phyloP scores from a whole-genome alignment of 1,139 yeast genomes.

The Yamadazyma dushanensis region DNA sequence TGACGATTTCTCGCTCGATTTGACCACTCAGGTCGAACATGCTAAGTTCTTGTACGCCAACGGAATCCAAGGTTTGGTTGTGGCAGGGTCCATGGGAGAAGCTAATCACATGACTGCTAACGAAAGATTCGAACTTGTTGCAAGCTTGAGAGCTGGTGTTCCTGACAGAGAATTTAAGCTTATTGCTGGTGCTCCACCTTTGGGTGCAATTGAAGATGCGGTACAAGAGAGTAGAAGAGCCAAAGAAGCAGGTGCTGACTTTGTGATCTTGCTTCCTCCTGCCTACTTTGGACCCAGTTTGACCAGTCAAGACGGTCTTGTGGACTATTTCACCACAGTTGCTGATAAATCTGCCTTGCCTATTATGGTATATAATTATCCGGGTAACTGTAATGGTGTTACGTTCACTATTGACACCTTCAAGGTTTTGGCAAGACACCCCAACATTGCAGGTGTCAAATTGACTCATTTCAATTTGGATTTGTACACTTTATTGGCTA shows the following conservation, averaged over 20 bases:
- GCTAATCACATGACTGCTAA: constrained; percentile 33
- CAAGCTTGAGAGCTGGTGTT: constrained; percentile 21
- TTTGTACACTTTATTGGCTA: constrained; percentile 38
- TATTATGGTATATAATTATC: constrained; percentile 36
- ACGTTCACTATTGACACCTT: constrained; percentile 35
- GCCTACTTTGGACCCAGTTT: constrained; percentile 36
- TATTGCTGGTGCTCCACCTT: constrained; percentile 38
- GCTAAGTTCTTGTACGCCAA: constrained; percentile 36
- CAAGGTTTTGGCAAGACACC: constrained; percentile 28
- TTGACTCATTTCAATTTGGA: constrained; percentile 42
- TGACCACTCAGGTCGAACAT: constrained; percentile 42
- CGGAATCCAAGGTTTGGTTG: constrained; percentile 48
- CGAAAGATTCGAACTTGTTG: constrained; percentile 31
- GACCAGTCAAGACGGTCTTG: constrained; percentile 34
- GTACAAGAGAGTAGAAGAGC: constrained; percentile 28
- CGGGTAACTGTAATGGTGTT: constrained; percentile 40
- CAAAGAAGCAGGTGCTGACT: constrained; percentile 36
- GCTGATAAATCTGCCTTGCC: constrained; percentile 35
- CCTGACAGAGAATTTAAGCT: constrained; percentile 29
- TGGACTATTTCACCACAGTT: constrained; percentile 31
- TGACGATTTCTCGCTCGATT: constrained; percentile 36
- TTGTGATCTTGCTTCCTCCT: constrained; percentile 31
- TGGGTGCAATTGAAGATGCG: constrained; percentile 28
- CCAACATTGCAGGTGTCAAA: constrained; percentile 39
- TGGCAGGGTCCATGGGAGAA: constrained; percentile 51